Evolutionary conservation across 2,329 filamentous ascomycete genomes (phyloP).

Genomic region (Epichloe coenophiala): DNA sequence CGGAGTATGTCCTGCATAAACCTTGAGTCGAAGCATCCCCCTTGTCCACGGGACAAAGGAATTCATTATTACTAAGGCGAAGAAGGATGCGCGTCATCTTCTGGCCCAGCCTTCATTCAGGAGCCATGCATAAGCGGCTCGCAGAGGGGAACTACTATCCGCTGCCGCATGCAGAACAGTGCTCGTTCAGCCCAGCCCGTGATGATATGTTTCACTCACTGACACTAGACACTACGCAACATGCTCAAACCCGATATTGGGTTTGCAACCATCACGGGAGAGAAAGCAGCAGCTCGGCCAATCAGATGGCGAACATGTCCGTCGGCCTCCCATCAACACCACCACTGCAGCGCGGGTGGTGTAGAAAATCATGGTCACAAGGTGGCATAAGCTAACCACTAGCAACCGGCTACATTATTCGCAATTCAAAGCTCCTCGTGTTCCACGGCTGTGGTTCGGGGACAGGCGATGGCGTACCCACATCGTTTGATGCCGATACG

Average conservation of each 20-base stretch:
- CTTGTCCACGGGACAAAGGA: too few relatives aligned
- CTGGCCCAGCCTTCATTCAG: too few relatives aligned
- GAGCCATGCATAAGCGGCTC: neutral
- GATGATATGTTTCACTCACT: too few relatives aligned
- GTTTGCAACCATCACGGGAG: neutral
- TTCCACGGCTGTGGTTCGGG: neutral
- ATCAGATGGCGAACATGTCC: neutral
- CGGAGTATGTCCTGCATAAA: too few relatives aligned
- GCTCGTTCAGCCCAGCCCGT: too few relatives aligned
- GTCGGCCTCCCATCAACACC: neutral
- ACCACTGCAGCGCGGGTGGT: neutral
- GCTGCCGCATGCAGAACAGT: neutral
- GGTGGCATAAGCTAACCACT: neutral
- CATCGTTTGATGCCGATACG: neutral
- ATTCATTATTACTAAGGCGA: too few relatives aligned
- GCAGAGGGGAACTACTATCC: too few relatives aligned
- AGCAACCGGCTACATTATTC: neutral
- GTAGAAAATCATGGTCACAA: constrained; percentile 1
- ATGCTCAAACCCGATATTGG: too few relatives aligned
- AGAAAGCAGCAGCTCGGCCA: neutral
- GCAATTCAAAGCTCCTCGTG: neutral
- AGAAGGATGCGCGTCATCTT: too few relatives aligned
- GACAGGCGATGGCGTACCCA: neutral
- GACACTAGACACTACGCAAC: too few relatives aligned
- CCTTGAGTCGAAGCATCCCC: too few relatives aligned